Base-by-base conservation (phyloP, 306 rosid species). In the Luffa acutangula region DNA sequence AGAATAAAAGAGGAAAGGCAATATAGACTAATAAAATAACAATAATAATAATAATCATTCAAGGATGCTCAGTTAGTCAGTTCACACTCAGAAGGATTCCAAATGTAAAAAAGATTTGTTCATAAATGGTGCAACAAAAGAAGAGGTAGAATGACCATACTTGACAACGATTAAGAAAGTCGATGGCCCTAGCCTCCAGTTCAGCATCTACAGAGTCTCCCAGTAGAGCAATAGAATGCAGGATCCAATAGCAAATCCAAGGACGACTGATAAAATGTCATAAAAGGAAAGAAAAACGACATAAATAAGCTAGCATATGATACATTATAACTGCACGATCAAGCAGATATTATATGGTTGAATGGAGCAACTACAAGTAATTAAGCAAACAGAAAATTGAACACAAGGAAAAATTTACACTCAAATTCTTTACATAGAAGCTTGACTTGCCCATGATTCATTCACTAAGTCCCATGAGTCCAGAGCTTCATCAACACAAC, bases 191-290 rank as follows among this genome's bases (percentile, higher is more conserved):
- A 39, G 79, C 59, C 79, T 91, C 87, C 74, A 92, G 66, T 36
- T 89, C 92, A 12, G 82, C 85, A 36, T 92, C 93, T 57, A 94
- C 59, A 56, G 84, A 81, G 79, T 89, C 93, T 58, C 91, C 97
- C 43, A 94, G 84, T 65, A 94, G 70, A 69, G 97, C 93, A 81
- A 94, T 83, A 9, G 98, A 87, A 80, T 94, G 98, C 54, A 91
- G 79, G 76, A 91, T 94, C 97, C 97, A 94, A 76, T 94, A 94
- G 84, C 97, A 92, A 20, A 94, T 81, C 98, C 98, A 94, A 14
- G 98, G 97, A 59, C 98, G 98, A 89, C 98, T 94, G 79, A 74
- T 6, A 13, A 36, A 64, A 66, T 21, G 6, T 57, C 72, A 73
- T 6, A 25, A 62, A 7, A 49, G 4, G 71, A 18, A 20, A 56